phyloP scores from a whole-genome alignment of 352 stramenopile species.

The Pythium dissimile region DNA sequence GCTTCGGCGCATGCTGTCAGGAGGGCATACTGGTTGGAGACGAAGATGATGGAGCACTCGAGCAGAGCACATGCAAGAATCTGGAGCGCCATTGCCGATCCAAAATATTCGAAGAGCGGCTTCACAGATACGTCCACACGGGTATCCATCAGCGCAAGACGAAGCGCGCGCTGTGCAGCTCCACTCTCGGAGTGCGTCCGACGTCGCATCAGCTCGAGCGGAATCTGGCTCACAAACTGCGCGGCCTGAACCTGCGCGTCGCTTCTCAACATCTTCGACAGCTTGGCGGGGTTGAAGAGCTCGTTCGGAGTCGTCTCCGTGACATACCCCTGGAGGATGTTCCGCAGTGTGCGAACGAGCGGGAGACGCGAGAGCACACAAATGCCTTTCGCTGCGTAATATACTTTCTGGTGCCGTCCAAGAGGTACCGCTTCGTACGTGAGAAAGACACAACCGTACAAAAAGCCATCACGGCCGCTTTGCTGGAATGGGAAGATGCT shows the following conservation, averaged over 20 bases:
- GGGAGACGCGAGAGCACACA: slow-evolving; percentile 63
- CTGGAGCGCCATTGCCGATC: slow-evolving; percentile 60
- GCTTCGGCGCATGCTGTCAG: slow-evolving; percentile 81
- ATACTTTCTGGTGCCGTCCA: slow-evolving; percentile 33
- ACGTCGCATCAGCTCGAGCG: slow-evolving; percentile 28
- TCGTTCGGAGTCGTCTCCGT: slow-evolving; percentile 25
- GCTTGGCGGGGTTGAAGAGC: slow-evolving; percentile 43
- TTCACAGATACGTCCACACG: slow-evolving; percentile 65
- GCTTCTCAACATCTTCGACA: slow-evolving; percentile 37
- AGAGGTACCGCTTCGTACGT: slow-evolving; percentile 61
- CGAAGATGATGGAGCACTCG: slow-evolving; percentile 86
- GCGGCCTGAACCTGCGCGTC: slow-evolving; percentile 15
- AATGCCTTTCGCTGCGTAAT: slow-evolving; percentile 60
- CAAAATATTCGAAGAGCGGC: slow-evolving; percentile 69
- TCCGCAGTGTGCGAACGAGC: slow-evolving; percentile 56
- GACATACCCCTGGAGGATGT: slow-evolving; percentile 40
- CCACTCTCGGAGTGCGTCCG: slow-evolving; percentile 36
- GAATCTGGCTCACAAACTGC: slow-evolving; percentile 24
- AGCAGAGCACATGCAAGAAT: slow-evolving; percentile 78
- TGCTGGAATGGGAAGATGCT: slow-evolving; percentile 77
- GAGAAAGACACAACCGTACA: slow-evolving; percentile 76
- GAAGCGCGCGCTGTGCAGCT: slow-evolving; percentile 33
- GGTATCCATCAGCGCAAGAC: slow-evolving; percentile 34
- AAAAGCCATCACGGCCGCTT: slow-evolving; percentile 61
- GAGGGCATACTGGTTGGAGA: slow-evolving; percentile 79